Conservation (phyloP, 176 grass and related monocot species). For the Microstegium vimineum region DNA sequence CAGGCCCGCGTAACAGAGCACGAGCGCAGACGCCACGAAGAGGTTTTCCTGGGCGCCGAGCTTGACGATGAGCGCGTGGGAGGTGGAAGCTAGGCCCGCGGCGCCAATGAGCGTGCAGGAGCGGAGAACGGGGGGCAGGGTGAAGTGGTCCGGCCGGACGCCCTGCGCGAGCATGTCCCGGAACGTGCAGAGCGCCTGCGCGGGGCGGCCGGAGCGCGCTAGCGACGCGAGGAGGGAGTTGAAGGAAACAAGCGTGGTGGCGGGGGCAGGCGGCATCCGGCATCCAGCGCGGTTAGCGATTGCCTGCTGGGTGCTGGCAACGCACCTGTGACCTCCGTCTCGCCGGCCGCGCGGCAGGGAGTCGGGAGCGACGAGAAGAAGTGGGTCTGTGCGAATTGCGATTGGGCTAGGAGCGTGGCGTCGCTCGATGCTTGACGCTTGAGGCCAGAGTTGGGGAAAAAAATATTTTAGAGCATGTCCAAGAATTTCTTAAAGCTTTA, state of each 20-base stretch:
- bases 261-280: conserved; percentile 23
- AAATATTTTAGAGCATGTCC: no score
- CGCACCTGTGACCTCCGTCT: background rate
- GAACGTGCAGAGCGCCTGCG: conserved; percentile 40
- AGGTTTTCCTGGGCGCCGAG: conserved; percentile 36
- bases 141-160: conserved; percentile 50
- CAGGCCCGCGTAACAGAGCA: conserved; percentile 42
- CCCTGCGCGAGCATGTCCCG: conserved; percentile 42
- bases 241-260: conserved; percentile 36
- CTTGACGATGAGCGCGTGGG: conserved; percentile 54
- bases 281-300: background rate
- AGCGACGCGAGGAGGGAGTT: conserved; percentile 52
- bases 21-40: conserved; percentile 55
- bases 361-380: background rate
- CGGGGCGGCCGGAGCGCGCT: conserved; percentile 39
- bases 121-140: conserved; percentile 52
- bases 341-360: background rate
- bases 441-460: no score
- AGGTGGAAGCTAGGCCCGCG: conserved; percentile 20
- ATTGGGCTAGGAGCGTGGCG: no score
- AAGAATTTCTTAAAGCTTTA: no score
- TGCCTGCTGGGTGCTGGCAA: background rate
- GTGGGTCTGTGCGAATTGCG: no score
- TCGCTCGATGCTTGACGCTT: no score
- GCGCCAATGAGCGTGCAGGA: conserved; percentile 40